Conservation (phyloP, 495 filamentous ascomycete genomes). For the Aspergillus heteromorphus region DNA sequence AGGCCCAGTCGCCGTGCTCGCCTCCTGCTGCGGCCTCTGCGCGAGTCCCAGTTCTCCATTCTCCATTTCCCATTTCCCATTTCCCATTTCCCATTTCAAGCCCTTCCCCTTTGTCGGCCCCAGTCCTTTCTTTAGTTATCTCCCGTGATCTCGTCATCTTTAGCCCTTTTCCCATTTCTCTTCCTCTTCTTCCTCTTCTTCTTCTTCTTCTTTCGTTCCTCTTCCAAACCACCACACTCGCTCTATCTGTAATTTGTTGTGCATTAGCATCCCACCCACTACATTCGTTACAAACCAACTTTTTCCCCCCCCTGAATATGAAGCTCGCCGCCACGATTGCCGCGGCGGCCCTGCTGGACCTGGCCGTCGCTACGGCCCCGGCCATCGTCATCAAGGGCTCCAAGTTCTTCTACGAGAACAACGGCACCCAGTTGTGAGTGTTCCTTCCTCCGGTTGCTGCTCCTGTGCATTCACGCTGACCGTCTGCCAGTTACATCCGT, state of each 20-base stretch:
- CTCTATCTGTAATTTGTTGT: constrained; percentile 10
- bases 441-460: neutral
- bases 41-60: no score
- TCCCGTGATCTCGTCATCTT: no score
- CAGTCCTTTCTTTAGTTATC: no score
- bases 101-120: no score
- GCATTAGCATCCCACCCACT: neutral
- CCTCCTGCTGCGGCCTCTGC: neutral
- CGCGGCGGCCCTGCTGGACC: constrained; percentile 46
- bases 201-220: neutral
- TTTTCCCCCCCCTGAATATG: constrained; percentile 23
- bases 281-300: constrained; percentile 1
- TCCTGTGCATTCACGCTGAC: neutral
- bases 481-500: constrained; percentile 56
- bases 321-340: constrained; percentile 39
- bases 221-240: constrained; percentile 16
- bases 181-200: neutral
- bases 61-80: neutral
- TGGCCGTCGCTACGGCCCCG: constrained; percentile 53
- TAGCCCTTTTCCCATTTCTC: no score
- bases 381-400: constrained; percentile 71
- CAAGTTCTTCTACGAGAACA: constrained; percentile 75
- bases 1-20: no score
- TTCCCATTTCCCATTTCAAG: neutral
- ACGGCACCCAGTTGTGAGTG: constrained; percentile 73